phyloP scores from a whole-genome alignment of 1,284 basidiomycete genomes.

The Coniferiporia weirii region DNA sequence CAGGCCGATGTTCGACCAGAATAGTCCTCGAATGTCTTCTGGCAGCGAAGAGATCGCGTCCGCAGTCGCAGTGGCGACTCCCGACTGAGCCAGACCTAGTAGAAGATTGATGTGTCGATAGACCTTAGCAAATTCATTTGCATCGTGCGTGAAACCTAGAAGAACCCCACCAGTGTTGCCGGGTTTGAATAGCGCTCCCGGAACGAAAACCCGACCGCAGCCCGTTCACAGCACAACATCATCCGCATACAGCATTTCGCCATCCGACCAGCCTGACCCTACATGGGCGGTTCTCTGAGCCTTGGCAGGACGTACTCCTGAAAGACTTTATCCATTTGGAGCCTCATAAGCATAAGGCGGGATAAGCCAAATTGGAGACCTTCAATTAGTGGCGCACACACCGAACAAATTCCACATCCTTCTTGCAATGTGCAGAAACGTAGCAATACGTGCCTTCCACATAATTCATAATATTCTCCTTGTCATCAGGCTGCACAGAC shows the following conservation, averaged over 20 bases:
- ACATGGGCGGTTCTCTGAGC: constrained; percentile 66
- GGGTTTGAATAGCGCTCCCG: constrained; percentile 86
- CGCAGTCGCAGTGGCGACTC: constrained; percentile 72
- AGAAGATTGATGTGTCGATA: constrained; percentile 3
- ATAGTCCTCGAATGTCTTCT: constrained; percentile 79
- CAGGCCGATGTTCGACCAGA: constrained; percentile 90
- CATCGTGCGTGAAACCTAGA: constrained; percentile 12
- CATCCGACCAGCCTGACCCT: constrained; percentile 47
- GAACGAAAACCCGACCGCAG: constrained; percentile 85
- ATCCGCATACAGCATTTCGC: constrained; percentile 49
- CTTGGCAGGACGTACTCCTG: constrained; percentile 90
- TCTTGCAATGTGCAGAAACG: constrained; percentile 69
- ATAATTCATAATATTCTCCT: constrained; percentile 88
- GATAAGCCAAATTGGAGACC: constrained; percentile 15
- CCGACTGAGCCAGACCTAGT: constrained; percentile 75
- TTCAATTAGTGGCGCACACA: constrained; percentile 34
- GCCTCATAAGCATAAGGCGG: constrained; percentile 31
- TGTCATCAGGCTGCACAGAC: constrained; percentile 98
- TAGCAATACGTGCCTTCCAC: constrained; percentile 88
- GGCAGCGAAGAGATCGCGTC: constrained; percentile 70
- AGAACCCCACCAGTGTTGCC: constrained; percentile 72
- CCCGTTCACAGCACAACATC: constrained; percentile 84
- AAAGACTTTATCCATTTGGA: constrained; percentile 54
- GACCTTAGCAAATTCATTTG: neutral
- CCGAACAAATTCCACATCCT: constrained; percentile 79